Base-by-base conservation (phyloP, 345 rosid species). In the Acer saccharum region DNA sequence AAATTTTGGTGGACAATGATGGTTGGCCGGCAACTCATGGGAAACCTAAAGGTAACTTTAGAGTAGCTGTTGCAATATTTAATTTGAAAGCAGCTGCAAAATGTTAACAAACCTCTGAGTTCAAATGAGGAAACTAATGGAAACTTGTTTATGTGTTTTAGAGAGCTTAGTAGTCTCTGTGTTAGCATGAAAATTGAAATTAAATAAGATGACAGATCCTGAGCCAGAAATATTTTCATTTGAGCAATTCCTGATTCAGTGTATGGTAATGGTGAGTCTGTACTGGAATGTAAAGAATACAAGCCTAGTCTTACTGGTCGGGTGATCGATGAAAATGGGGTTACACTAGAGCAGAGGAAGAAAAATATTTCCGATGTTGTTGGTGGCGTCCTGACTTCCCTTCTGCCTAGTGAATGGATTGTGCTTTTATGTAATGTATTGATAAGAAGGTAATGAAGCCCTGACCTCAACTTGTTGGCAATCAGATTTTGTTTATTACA, bases 1-100 rank as follows among this genome's bases (percentile, higher is more conserved):
- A 96, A 88, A 87, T 96, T 81, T 85, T 92, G 74, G 90, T 94
- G 75, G 99, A 96, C 79, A 86, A 90, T 84, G 99, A 96, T 79
- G 99, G 97, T 77, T 96, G 98, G 99, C 82, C 91, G 68, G 99
- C 99, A 1, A 96, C 99, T 57, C 98, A 96, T 75, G 99, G 99
- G 73, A 92, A 87, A 83, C 99, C 98, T 1, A 92, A 87, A 94
- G 98, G 99, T 94, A 69, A 29, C 32, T 29, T 29, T 29, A 29
- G 32, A 29, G 32, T 66, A 62, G 27, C 21, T 73, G 8, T 62
- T 29, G 3, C 0, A 2, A 41, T 1, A 17, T 10, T 32, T 13
- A 5, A 54, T 63, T 48, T 64, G 25, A 74, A 25, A 48, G 69
- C 35, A n/a, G 32, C 18, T 65, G 27, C 48, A 4, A 18, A 75